Conservation (phyloP, 176 grass and related monocot species). For the Avena atlantica region DNA sequence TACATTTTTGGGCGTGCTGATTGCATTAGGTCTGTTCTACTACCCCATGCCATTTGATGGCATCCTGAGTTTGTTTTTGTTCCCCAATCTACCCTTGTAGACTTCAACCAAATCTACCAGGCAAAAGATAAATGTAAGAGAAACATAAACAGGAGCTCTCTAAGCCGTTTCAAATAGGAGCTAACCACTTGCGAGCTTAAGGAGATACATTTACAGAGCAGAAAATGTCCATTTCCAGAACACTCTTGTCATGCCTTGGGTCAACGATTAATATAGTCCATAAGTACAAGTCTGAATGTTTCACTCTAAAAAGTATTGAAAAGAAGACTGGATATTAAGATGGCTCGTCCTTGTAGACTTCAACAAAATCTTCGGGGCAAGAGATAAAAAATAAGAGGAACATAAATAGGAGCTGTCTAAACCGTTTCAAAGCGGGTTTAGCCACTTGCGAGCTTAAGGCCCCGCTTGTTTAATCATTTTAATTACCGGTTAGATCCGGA, state of each 20-base stretch:
- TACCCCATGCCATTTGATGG: too few relatives aligned
- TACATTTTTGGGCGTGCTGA: too few relatives aligned
- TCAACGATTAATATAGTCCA: constrained; percentile 17
- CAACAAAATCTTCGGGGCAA: too few relatives aligned
- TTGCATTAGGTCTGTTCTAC: too few relatives aligned
- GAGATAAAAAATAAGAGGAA: background rate
- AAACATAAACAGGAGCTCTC: background rate
- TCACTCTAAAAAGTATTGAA: constrained; percentile 5
- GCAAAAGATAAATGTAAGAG: background rate
- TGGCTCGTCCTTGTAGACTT: too few relatives aligned
- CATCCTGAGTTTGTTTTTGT: too few relatives aligned
- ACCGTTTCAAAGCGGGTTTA: too few relatives aligned
- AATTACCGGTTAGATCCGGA: too few relatives aligned
- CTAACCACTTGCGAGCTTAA: background rate
- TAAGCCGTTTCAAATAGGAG: background rate
- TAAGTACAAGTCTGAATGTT: constrained; percentile 20
- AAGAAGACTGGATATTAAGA: background rate
- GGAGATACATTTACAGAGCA: too few relatives aligned
- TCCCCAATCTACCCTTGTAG: background rate
- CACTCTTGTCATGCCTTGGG: constrained; percentile 15
- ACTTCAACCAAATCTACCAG: background rate
- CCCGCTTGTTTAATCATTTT: too few relatives aligned
- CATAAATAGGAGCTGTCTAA: background rate
- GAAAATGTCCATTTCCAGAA: background rate
- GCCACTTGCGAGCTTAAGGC: too few relatives aligned